Conservation (phyloP, 1,139 yeast genomes). For the Hemisphaericaspora xylanilytica region DNA sequence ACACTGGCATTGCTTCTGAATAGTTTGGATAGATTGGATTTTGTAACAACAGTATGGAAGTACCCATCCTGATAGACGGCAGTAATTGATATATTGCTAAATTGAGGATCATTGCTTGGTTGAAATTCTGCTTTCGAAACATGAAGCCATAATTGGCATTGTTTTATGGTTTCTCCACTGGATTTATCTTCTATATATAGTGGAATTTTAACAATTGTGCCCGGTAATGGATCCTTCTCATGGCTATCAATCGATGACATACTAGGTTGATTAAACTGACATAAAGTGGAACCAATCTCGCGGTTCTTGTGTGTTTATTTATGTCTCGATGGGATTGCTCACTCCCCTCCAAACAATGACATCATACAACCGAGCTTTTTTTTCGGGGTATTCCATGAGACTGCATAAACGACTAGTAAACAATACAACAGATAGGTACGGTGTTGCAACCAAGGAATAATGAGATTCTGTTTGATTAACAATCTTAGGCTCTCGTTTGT, state of each 20-base stretch:
- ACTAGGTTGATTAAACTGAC: neutral
- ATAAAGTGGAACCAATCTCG: too few species aligned
- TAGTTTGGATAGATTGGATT: conserved; percentile 4
- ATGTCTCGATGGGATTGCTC: too few species aligned
- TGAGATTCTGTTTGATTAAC: too few species aligned
- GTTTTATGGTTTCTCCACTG: conserved; percentile 6
- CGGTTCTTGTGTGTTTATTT: neutral
- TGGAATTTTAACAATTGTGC: conserved; percentile 13
- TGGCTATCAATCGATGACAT: neutral
- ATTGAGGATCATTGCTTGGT: conserved; percentile 14
- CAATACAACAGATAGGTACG: too few species aligned
- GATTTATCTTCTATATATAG: conserved; percentile 11
- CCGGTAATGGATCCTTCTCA: conserved; percentile 8
- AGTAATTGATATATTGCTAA: conserved; percentile 13
- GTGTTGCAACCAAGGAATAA: too few species aligned
- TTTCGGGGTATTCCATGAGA: too few species aligned
- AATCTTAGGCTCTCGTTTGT: too few species aligned
- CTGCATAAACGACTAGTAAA: too few species aligned
- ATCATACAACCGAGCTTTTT: too few species aligned
- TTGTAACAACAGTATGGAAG: conserved; percentile 13
- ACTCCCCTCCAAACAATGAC: too few species aligned
- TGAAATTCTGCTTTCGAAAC: conserved; percentile 11
- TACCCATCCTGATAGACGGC: conserved; percentile 14
- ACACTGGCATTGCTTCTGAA: conserved; percentile 10
- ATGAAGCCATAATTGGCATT: conserved; percentile 13